Base-by-base conservation (phyloP, 1,139 yeast species). In the Diutina neorugosa region DNA sequence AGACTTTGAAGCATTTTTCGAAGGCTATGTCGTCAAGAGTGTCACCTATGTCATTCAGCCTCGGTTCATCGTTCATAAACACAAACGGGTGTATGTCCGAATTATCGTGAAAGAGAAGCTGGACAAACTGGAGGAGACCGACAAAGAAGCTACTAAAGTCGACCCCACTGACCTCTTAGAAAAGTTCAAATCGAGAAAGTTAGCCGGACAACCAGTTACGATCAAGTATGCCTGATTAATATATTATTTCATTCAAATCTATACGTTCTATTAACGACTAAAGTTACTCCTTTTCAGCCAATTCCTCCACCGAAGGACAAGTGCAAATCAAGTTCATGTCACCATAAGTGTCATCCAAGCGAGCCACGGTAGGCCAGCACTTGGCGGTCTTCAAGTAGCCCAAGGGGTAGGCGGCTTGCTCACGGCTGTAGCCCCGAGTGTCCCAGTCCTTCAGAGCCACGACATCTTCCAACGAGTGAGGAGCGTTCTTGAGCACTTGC, bases 291-390 rank as follows among this genome's bases (percentile, higher is more conserved):
- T 46, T 46, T 16, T 54, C 70, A 31, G 78, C 84, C 56, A 81
- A 74, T 58, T 82, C 87, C 63, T 84, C 91, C 43, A 86, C 93
- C 11, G 84, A 75, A 48, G 93, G 93, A 71, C 98, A 93, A 37
- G 96, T 90, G 72, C 98, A 93, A 71, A 91, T 76, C 69, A 93
- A 77, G 71, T 93, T 85, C 78, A 86, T 74, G 67, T 93, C 98
- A 59, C 98, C 98, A 63, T 84, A 91, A 11, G 95, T 84, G 65
- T 93, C 98, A 66, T 93, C 96, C 57, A 93, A 77, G 68, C 98
- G 81, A 16, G 96, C 80, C 51, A 90, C 96, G 1, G 91, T 76
- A 48, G 98, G 98, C 98, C 98, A 93, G 68, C 91, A 87, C 70
- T 93, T 93, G 66, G 84, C 76, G 43, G 74, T 71, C 65, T 78